Evolutionary conservation across 805 yeast species (phyloP).

Genomic region (Metschnikowia peoriensis): DNA sequence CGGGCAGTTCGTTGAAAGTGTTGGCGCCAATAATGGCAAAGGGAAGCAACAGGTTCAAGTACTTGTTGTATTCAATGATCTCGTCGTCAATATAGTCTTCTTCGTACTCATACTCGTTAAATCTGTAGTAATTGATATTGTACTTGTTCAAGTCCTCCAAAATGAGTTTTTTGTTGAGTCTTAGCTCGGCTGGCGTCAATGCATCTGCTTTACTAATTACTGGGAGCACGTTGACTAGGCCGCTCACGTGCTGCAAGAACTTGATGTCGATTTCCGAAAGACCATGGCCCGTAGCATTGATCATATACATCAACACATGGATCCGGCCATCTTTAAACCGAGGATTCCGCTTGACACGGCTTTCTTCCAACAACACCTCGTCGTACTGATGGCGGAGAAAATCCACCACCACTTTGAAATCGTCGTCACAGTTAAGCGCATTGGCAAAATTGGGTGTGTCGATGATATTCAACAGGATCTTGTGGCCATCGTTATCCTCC

Average conservation of each 20-base stretch:
- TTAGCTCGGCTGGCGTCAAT: slow-evolving; percentile 45
- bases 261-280: slow-evolving; percentile 41
- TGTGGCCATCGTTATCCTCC: slow-evolving; percentile 83
- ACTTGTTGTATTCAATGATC: slow-evolving; percentile 62
- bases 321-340: slow-evolving; percentile 82
- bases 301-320: slow-evolving; percentile 53
- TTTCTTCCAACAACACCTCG: slow-evolving; percentile 76
- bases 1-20: slow-evolving; percentile 45
- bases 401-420: slow-evolving; percentile 70
- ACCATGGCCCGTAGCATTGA: slow-evolving; percentile 47
- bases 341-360: slow-evolving; percentile 80
- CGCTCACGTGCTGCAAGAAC: slow-evolving; percentile 41
- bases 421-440: slow-evolving; percentile 63
- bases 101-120: slow-evolving; percentile 59
- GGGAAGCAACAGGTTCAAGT: slow-evolving; percentile 62
- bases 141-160: slow-evolving; percentile 72
- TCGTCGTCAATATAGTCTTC: slow-evolving; percentile 56
- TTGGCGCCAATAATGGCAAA: slow-evolving; percentile 71
- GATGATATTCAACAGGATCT: slow-evolving; percentile 69
- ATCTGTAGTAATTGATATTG: slow-evolving; percentile 70
- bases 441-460: slow-evolving; percentile 87
- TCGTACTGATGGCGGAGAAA: slow-evolving; percentile 80
- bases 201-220: slow-evolving; percentile 45
- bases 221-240: slow-evolving; percentile 43
- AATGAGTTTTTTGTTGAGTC: slow-evolving; percentile 68